Evolutionary conservation across 768 basidiomycete species (phyloP).

Genomic region (Lactarius tabidus): DNA sequence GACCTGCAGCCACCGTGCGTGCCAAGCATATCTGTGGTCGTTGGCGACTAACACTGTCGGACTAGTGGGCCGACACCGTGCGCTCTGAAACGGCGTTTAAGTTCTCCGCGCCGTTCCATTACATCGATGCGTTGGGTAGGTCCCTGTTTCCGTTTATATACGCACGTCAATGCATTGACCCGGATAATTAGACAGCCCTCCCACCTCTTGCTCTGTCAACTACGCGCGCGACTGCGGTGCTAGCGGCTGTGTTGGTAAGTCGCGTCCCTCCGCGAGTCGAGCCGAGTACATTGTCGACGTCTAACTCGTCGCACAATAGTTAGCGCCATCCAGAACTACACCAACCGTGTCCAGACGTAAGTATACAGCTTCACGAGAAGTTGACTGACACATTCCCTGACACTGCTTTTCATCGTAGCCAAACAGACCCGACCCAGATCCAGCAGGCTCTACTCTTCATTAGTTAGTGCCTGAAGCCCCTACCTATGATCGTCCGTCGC

Average conservation of each 20-base stretch:
- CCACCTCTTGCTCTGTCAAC: conserved; percentile 47
- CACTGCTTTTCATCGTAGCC: background rate
- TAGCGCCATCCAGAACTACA: conserved; percentile 56
- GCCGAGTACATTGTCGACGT: background rate
- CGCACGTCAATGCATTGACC: background rate
- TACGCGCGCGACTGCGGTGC: conserved; percentile 44
- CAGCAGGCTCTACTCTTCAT: conserved; percentile 54
- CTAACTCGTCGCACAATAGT: conserved; percentile 32
- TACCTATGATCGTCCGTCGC: background rate
- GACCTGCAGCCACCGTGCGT: conserved; percentile 45
- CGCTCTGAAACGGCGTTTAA: conserved; percentile 35
- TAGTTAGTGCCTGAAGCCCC: conserved; percentile 27
- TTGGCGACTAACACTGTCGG: background rate
- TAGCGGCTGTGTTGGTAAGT: conserved; percentile 32
- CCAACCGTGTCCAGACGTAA: conserved; percentile 40
- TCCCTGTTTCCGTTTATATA: background rate
- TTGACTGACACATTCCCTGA: background rate
- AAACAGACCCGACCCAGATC: conserved; percentile 39
- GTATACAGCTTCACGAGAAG: background rate
- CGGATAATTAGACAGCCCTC: conserved; percentile 34
- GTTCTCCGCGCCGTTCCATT: conserved; percentile 38
- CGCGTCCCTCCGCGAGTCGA: background rate
- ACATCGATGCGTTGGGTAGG: conserved; percentile 44
- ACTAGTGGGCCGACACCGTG: conserved; percentile 51
- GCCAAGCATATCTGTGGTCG: background rate